A percentile compares a stretch with the other conserved stretches of the same genome.
phyloP scores from a whole-genome alignment of 2,329 filamentous ascomycete species.

The Colletotrichum viniferum region DNA sequence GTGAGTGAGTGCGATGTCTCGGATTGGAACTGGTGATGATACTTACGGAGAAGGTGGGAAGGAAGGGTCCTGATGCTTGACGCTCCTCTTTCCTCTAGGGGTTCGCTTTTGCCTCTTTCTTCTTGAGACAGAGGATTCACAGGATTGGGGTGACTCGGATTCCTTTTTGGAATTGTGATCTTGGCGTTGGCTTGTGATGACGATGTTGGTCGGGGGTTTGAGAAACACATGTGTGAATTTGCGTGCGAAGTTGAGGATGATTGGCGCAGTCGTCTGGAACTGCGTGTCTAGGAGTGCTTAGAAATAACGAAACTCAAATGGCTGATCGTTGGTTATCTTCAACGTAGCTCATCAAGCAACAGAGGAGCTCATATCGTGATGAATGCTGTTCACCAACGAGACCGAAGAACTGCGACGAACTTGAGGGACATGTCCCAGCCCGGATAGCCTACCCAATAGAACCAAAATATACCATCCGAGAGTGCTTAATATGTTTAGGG shows the following conservation, averaged over 20 bases:
- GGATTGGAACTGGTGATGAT: neutral
- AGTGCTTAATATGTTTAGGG: neutral
- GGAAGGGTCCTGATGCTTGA: neutral
- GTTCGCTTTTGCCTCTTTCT: neutral
- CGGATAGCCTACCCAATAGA: neutral
- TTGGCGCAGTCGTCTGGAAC: neutral
- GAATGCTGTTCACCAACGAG: neutral
- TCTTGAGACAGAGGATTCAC: neutral
- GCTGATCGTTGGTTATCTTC: neutral
- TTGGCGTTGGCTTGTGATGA: neutral
- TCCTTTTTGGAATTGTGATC: neutral
- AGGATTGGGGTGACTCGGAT: neutral
- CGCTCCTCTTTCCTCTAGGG: neutral
- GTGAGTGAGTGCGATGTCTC: neutral
- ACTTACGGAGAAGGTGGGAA: neutral
- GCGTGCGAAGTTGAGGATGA: neutral
- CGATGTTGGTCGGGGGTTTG: neutral
- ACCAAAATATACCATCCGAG: fast-evolving
- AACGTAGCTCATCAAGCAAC: fast-evolving
- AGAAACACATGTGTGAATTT: neutral
- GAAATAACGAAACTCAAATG: neutral
- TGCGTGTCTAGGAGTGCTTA: neutral
- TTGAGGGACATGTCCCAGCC: fast-evolving
- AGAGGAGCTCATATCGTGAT: neutral
- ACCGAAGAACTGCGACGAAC: neutral